A percentile compares a stretch with the other conserved stretches of the same genome.
Conservation (phyloP, 139 green algal species). For the Desmodesmus armatus region DNA sequence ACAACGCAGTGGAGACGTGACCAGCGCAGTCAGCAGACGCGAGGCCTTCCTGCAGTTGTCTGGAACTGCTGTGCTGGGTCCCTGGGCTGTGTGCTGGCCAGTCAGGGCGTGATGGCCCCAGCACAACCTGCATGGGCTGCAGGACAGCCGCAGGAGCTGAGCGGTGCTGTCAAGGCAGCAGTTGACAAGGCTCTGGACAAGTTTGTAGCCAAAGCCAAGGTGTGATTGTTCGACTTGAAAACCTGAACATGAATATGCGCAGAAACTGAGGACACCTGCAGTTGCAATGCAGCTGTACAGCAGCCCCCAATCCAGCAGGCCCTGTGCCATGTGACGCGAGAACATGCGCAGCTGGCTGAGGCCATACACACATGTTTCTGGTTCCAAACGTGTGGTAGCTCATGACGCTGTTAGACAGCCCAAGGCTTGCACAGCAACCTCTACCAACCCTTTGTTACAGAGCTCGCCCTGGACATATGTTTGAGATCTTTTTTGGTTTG, state of each 20-base stretch:
- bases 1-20: no score
- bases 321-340: neutral
- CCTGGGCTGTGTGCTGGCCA: no score
- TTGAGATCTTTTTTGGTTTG: no score
- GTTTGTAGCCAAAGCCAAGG: slow-evolving; percentile 59
- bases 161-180: slow-evolving; percentile 39
- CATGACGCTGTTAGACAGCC: neutral
- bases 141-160: neutral
- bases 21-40: no score
- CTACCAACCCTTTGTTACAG: no score
- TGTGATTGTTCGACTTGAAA: slow-evolving; percentile 9
- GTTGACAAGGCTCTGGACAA: slow-evolving; percentile 52
- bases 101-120: no score
- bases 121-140: neutral
- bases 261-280: neutral
- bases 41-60: no score
- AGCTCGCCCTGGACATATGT: no score
- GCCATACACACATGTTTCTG: neutral
- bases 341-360: neutral
- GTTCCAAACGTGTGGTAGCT: neutral
- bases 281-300: neutral
- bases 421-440: no score
- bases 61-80: no score
- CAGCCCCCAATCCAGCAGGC: neutral
- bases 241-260: neutral